Conservation (phyloP, 2,329 filamentous ascomycete genomes). For the Neonectria hederae region DNA sequence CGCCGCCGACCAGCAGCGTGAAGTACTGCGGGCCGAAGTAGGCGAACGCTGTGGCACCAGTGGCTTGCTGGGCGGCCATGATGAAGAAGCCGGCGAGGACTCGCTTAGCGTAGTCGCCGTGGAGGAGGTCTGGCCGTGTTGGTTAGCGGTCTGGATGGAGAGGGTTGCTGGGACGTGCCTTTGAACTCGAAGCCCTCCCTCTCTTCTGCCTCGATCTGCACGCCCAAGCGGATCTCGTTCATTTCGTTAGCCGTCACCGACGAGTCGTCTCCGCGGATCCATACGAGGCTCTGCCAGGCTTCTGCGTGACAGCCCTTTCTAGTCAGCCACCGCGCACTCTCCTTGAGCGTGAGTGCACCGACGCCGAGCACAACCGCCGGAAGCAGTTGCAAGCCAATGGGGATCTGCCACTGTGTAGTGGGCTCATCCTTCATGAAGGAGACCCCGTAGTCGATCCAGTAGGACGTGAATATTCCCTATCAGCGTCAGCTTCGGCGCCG, state of each 20-base stretch:
- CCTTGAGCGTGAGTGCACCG: slow-evolving; percentile 58
- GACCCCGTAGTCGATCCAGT: slow-evolving; percentile 26
- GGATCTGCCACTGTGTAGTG: slow-evolving; percentile 63
- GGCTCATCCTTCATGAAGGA: slow-evolving; percentile 6
- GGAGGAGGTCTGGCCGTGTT: slow-evolving; percentile 8
- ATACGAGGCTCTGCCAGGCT: slow-evolving; percentile 58
- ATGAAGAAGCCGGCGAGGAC: slow-evolving; percentile 22
- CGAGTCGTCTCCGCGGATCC: slow-evolving; percentile 58
- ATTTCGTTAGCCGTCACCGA: slow-evolving; percentile 54
- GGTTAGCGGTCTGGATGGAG: background rate
- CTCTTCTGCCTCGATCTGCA: slow-evolving; percentile 53
- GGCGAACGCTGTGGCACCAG: slow-evolving; percentile 24
- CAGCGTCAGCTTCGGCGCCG: background rate
- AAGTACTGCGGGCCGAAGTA: slow-evolving; percentile 28
- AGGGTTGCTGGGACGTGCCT: background rate
- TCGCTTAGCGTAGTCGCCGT: slow-evolving; percentile 16
- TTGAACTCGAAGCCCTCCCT: slow-evolving; percentile 15
- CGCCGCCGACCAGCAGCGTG: slow-evolving; percentile 22
- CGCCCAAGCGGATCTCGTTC: slow-evolving; percentile 58
- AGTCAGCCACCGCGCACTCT: slow-evolving; percentile 61
- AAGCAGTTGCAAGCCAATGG: slow-evolving; percentile 61
- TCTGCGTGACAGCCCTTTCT: slow-evolving; percentile 54
- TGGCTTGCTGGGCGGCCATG: slow-evolving; percentile 22
- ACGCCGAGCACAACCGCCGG: slow-evolving; percentile 58
- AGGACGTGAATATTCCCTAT: slow-evolving; percentile 26